Base-by-base conservation (phyloP, 495 filamentous ascomycete genomes). In the Talaromyces thailandensis region DNA sequence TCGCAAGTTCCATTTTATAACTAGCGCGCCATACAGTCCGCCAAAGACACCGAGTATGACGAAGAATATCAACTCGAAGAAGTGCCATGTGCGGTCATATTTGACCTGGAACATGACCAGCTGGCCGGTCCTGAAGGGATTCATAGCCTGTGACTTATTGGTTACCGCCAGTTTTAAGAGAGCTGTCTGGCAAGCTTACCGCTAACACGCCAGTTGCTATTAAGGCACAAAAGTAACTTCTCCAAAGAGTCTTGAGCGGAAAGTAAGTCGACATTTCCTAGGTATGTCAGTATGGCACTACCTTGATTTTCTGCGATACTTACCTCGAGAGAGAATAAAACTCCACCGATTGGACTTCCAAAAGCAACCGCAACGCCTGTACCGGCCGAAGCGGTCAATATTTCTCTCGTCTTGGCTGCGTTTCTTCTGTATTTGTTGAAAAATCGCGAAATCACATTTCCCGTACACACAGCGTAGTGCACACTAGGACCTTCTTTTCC, bases 101-200 rank as follows among this genome's bases (percentile, higher is more conserved):
- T 84, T 84, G 66, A 98, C 94, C 69, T 96, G 91, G 75, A 98
- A 98, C 94, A 98, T 98, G 82, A 98, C 94, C 43, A 98, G 82
- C 67, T 98, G 95, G n/a, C 94, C 94, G 2, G 94, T 98, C 60
- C 94, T 80, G 71, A 98, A 98, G 32, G 94, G 94, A 68, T 98
- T 98, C 89, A 98, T 95, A 37, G 89, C 90, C 74, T 79, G 53
- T 65, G 25, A 69, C 59, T 52, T 67, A 65, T 25, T 26, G 32
- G 29, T 24, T 52, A 53, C n/a, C 23, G 21, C 7, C 35, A 2
- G 25, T 24, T 8, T 25, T 7, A 8, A 23, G 6, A 16, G 16
- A 45, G 12, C 7, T 28, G 23, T 3, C 11, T 51, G 6, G 11
- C 12, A 50, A 11, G 73, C 81, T 58, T 80, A 87, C 85, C 18